These are phyloP conservation scores for Pelargonium citronellum DNA, from an alignment of 441 rosid species.

Conservation along the genomic window DNA sequence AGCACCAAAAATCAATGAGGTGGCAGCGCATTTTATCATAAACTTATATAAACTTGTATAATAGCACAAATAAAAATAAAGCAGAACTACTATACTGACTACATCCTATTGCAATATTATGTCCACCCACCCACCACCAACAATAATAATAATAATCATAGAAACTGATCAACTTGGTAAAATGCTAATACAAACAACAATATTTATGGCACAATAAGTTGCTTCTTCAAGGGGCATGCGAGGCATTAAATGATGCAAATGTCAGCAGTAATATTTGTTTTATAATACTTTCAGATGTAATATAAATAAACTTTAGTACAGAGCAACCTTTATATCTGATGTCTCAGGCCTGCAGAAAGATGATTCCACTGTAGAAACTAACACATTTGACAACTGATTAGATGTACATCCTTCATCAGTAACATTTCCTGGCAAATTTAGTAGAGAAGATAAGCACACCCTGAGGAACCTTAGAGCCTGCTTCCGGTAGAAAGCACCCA, in stretches of 20 bases:
- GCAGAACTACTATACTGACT: too few species aligned
- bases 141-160: too few species aligned
- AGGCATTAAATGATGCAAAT: not conserved
- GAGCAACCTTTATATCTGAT: constrained; percentile 71
- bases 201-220: not conserved
- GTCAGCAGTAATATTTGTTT: constrained; percentile 1
- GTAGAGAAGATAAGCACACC: constrained; percentile 90
- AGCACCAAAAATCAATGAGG: constrained; percentile 4
- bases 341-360: constrained; percentile 71
- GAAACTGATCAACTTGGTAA: not conserved
- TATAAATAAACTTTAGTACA: too few species aligned
- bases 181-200: not conserved
- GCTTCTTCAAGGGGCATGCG: not conserved
- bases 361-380: constrained; percentile 63
- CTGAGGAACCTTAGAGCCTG: constrained; percentile 86
- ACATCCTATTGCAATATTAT: too few species aligned
- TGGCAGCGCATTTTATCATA: not conserved
- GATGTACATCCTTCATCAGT: constrained; percentile 62
- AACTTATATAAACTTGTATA: too few species aligned
- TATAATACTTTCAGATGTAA: too few species aligned
- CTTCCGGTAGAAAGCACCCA: constrained; percentile 71
- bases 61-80: too few species aligned
- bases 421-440: constrained; percentile 84
- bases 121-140: too few species aligned
- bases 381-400: constrained; percentile 51